Conservation (phyloP, 169 alveolate genomes). For the Eimeria praecox region DNA sequence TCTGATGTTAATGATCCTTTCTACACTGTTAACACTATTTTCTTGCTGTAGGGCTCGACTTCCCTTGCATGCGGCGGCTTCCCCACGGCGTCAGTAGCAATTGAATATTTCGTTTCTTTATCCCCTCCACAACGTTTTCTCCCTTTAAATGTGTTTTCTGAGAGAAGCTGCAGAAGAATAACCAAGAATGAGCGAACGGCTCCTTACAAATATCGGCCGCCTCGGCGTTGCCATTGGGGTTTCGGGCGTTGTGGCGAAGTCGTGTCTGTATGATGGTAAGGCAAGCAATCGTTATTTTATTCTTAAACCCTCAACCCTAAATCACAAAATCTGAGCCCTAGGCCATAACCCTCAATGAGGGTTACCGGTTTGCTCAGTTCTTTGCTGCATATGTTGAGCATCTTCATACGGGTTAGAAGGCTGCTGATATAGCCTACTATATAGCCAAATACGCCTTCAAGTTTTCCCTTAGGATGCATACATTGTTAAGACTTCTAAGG, state of each 20-base stretch:
- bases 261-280: constrained; percentile 91
- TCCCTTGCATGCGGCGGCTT: constrained; percentile 38
- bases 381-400: not conserved
- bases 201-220: constrained; percentile 87
- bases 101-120: not conserved
- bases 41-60: not conserved
- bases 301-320: not conserved
- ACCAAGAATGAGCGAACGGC: constrained; percentile 85
- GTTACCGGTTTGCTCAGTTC: not conserved
- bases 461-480: not conserved
- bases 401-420: not conserved
- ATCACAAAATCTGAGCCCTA: not conserved
- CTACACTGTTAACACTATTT: not conserved
- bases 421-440: not conserved
- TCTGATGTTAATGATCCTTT: not conserved
- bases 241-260: constrained; percentile 89
- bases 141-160: not conserved
- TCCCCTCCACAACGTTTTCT: not conserved
- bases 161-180: not conserved
- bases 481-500: not conserved
- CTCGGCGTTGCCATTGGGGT: constrained; percentile 90
- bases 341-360: not conserved
- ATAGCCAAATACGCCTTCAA: not conserved
- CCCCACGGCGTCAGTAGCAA: constrained; percentile 3
- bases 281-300: not conserved